Conservation (phyloP, 257 asterid genomes). For the Fraxinus pennsylvanica region DNA sequence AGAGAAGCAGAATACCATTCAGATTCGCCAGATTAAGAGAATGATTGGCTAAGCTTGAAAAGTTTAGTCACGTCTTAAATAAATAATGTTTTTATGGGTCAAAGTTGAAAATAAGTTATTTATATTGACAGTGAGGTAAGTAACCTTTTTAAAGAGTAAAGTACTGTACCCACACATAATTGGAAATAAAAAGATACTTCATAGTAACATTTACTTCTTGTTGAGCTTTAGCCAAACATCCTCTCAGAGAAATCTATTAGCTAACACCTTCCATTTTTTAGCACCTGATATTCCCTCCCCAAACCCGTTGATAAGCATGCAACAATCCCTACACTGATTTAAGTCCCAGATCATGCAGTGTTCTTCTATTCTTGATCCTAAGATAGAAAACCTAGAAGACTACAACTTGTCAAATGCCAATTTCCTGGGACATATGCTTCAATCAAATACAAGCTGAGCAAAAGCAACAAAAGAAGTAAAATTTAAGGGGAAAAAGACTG, state of each 20-base stretch:
- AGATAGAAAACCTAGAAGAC: constrained; percentile 2
- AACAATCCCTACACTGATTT: not conserved
- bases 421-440: not conserved
- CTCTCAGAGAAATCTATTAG: not conserved
- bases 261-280: no score
- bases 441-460: not conserved
- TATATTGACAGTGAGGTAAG: not conserved
- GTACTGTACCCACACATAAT: no score
- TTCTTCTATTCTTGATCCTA: not conserved
- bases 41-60: not conserved
- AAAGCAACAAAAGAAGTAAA: not conserved
- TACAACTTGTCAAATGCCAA: not conserved
- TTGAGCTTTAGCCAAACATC: not conserved
- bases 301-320: not conserved
- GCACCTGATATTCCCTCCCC: no score
- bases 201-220: not conserved
- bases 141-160: no score
- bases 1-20: not conserved
- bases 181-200: no score
- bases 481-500: not conserved
- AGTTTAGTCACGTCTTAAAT: not conserved
- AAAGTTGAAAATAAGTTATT: not conserved
- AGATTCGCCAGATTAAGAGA: not conserved
- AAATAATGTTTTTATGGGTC: not conserved
- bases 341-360: not conserved